Conservation (phyloP, 352 stramenopile species). For the Globisporangium apiculatum region DNA sequence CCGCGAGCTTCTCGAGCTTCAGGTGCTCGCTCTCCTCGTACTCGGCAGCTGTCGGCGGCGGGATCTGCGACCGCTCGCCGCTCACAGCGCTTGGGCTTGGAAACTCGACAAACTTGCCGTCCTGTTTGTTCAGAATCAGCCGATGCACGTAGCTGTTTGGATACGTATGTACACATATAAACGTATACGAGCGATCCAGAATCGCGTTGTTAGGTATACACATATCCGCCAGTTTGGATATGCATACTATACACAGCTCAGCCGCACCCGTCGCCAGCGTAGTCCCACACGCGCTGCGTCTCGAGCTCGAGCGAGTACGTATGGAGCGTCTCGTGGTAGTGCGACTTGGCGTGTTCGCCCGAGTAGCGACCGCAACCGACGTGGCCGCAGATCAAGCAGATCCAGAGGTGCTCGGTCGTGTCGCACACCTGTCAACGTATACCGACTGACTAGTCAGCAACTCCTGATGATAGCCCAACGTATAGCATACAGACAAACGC, state of each 20-base stretch:
- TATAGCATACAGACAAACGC: background rate
- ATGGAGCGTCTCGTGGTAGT: conserved; percentile 92
- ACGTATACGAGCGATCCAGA: conserved; percentile 1
- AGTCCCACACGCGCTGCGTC: conserved; percentile 95
- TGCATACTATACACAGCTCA: conserved; percentile 28
- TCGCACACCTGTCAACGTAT: conserved; percentile 65
- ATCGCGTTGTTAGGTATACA: too few species aligned
- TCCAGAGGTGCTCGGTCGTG: conserved; percentile 93
- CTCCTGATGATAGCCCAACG: background rate
- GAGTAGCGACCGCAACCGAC: conserved; percentile 96
- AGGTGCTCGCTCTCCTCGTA: conserved; percentile 90
- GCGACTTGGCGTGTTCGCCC: conserved; percentile 90
- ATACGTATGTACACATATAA: conserved; percentile 2
- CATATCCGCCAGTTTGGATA: too few species aligned
- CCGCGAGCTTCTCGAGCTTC: conserved; percentile 94
- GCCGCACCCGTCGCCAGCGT: conserved; percentile 86
- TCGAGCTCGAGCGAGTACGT: conserved; percentile 94
- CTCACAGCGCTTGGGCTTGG: conserved; percentile 75
- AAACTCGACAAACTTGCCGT: conserved; percentile 96
- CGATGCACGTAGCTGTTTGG: conserved; percentile 63
- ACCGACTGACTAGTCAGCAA: background rate
- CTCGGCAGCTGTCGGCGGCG: conserved; percentile 56
- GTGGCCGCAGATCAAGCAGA: conserved; percentile 94
- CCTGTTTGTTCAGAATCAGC: conserved; percentile 86
- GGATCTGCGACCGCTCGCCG: conserved; percentile 62